These are phyloP conservation scores for Abrus precatorius DNA, from an alignment of 306 rosid genomes.

Conservation along the genomic window DNA sequence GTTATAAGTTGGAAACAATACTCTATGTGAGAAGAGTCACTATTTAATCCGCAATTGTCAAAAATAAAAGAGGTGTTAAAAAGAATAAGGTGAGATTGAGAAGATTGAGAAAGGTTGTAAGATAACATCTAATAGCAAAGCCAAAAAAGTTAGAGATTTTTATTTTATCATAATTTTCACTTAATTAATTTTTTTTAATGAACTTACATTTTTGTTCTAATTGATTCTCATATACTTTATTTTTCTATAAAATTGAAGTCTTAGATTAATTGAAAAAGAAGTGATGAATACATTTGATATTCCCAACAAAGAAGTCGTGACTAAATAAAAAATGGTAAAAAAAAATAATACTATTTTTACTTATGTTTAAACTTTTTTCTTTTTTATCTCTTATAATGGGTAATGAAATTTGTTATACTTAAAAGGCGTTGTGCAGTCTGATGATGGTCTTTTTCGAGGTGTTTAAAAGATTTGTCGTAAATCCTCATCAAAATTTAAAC, in stretches of 20 bases:
- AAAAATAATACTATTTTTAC: too few relatives aligned
- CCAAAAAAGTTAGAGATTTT: background rate
- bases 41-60: background rate
- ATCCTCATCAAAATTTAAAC: too few relatives aligned
- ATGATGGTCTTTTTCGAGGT: too few relatives aligned
- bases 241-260: background rate
- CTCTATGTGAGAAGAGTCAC: background rate
- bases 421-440: too few relatives aligned
- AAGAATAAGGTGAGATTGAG: background rate
- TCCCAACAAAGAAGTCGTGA: background rate
- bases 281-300: background rate
- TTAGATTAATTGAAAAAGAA: too few relatives aligned
- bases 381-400: too few relatives aligned
- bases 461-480: too few relatives aligned
- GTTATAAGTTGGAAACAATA: background rate
- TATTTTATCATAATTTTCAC: too few relatives aligned
- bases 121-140: background rate
- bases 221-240: background rate
- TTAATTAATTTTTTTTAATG: too few relatives aligned
- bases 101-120: background rate
- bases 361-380: too few relatives aligned
- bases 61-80: slow-evolving; percentile 1
- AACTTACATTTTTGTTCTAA: too few relatives aligned
- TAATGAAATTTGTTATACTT: too few relatives aligned
- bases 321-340: background rate